Conservation (phyloP, 306 rosid species). For the Hippophae tibetana region DNA sequence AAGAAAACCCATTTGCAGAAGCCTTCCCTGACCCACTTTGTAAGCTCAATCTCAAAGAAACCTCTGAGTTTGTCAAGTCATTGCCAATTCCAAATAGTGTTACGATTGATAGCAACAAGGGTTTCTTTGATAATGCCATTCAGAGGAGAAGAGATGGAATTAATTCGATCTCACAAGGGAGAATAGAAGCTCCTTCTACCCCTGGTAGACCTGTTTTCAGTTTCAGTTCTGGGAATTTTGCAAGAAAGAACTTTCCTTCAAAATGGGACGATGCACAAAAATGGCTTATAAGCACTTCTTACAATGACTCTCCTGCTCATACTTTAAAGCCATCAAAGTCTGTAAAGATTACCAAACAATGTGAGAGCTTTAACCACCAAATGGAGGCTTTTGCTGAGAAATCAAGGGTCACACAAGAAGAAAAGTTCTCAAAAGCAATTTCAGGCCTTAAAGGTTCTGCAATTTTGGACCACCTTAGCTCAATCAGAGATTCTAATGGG, state of each 20-base stretch:
- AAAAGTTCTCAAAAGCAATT: slow-evolving; percentile 47
- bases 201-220: slow-evolving; percentile 89
- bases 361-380: slow-evolving; percentile 44
- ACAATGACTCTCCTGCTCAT: slow-evolving; percentile 88
- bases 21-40: slow-evolving; percentile 76
- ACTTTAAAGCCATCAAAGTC: slow-evolving; percentile 34
- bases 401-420: slow-evolving; percentile 52
- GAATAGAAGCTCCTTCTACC: slow-evolving; percentile 65
- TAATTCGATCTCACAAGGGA: slow-evolving; percentile 38
- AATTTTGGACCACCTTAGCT: slow-evolving; percentile 43
- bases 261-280: slow-evolving; percentile 99
- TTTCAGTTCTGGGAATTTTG: slow-evolving; percentile 49
- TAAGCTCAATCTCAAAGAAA: slow-evolving; percentile 75
- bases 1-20: slow-evolving; percentile 59
- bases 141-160: slow-evolving; percentile 42
- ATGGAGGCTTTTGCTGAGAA: slow-evolving; percentile 51
- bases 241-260: slow-evolving; percentile 75
- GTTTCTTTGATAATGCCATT: slow-evolving; percentile 33
- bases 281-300: slow-evolving; percentile 76
- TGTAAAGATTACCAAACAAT: slow-evolving; percentile 34
- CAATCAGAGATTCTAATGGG: slow-evolving; percentile 38
- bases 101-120: slow-evolving; percentile 27
- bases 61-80: slow-evolving; percentile 95
- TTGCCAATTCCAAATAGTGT: slow-evolving; percentile 45
- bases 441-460: slow-evolving; percentile 38